These are phyloP conservation scores for Globisporangium apiculatum DNA, from an alignment of 352 stramenopile species.

Conservation along the genomic window DNA sequence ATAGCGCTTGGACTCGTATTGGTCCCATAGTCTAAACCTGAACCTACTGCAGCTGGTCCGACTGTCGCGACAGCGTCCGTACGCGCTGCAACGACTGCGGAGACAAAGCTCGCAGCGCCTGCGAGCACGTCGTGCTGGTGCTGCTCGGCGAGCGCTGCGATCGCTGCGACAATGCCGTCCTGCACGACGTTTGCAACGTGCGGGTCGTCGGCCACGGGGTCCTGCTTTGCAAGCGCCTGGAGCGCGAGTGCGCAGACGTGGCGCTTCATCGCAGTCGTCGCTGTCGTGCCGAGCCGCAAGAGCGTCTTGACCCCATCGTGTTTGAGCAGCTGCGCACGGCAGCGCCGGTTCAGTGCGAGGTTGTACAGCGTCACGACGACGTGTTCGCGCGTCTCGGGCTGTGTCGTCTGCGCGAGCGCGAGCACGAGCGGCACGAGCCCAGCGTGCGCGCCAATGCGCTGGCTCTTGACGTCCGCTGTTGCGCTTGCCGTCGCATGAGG, in stretches of 20 bases:
- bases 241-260: slow-evolving; percentile 61
- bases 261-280: slow-evolving; percentile 39
- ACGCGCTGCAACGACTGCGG: slow-evolving; percentile 5
- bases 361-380: slow-evolving; percentile 66
- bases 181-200: slow-evolving; percentile 59
- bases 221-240: slow-evolving; percentile 46
- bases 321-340: slow-evolving; percentile 61
- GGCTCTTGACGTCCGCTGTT: slow-evolving; percentile 39
- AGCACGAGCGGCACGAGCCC: slow-evolving; percentile 52
- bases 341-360: slow-evolving; percentile 42
- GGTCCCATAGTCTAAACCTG: too few relatives aligned
- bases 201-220: slow-evolving; percentile 23
- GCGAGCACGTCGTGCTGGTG: slow-evolving; percentile 50
- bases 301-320: slow-evolving; percentile 73
- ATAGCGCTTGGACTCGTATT: slow-evolving; percentile 7
- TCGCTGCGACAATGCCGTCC: slow-evolving; percentile 58
- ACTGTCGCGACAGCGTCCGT: neutral
- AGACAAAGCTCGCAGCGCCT: slow-evolving; percentile 22
- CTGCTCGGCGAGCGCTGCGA: slow-evolving; percentile 49
- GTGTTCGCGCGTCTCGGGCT: slow-evolving; percentile 51
- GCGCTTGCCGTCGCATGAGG: neutral
- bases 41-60: neutral
- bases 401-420: slow-evolving; percentile 36
- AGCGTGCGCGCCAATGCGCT: slow-evolving; percentile 44
- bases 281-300: slow-evolving; percentile 36